These are phyloP conservation scores for Escovopsis sp. DNA, from an alignment of 2,329 filamentous ascomycete species.

Conservation along the genomic window DNA sequence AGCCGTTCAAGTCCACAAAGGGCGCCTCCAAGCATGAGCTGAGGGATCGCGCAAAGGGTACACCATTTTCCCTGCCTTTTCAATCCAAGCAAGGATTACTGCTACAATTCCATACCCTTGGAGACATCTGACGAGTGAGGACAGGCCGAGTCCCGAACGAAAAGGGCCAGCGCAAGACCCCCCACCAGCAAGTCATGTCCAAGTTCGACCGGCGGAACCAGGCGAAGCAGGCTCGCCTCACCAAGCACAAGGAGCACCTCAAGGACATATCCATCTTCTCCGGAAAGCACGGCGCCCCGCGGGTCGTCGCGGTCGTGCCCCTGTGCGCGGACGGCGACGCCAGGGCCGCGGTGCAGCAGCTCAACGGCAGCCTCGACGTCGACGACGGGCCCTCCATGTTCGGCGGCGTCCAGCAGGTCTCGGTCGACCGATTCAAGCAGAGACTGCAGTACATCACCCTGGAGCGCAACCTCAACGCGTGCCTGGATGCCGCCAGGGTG, in stretches of 20 bases:
- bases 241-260: conserved; percentile 71
- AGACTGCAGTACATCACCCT: conserved; percentile 74
- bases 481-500: conserved; percentile 71
- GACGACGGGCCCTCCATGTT: conserved; percentile 43
- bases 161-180: conserved; percentile 64
- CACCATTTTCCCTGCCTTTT: neutral
- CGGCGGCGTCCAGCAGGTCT: conserved; percentile 43
- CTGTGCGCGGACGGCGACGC: conserved; percentile 61
- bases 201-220: conserved; percentile 93
- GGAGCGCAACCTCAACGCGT: conserved; percentile 57
- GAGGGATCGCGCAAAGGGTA: conserved; percentile 76
- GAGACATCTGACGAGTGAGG: too few species aligned
- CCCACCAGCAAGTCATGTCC: conserved; percentile 92
- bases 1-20: conserved; percentile 72
- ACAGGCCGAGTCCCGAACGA: conserved; percentile 67
- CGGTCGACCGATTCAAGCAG: conserved; percentile 87
- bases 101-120: neutral
- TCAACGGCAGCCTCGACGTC: conserved; percentile 72
- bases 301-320: conserved; percentile 78
- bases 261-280: conserved; percentile 68
- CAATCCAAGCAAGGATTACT: neutral
- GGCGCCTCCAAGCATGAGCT: conserved; percentile 80
- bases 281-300: conserved; percentile 74
- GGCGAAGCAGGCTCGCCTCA: conserved; percentile 73
- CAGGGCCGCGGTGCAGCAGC: conserved; percentile 46